Base-by-base conservation (phyloP, 2,329 filamentous ascomycete species). In the Cercospora zeae-maydis region DNA sequence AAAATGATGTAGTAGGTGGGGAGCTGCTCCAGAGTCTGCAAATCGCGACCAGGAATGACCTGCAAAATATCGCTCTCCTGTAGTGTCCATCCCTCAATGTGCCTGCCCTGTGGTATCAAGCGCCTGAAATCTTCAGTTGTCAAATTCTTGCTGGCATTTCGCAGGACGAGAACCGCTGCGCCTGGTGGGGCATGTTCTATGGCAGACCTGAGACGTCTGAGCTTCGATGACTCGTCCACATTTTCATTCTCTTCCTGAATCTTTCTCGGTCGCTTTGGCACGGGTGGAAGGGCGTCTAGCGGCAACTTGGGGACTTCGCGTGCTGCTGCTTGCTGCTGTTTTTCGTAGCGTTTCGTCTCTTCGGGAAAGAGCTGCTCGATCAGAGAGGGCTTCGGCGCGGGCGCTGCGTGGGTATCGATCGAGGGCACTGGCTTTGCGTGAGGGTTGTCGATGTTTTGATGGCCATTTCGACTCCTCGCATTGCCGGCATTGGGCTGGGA, bases 1-100 rank as follows among this genome's bases (percentile, higher is more conserved):
- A 93, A 93, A 59, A 90, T 80, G 60, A 93, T 78, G 75, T 84
- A 87, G 77, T 92, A 93, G 69, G 82, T 82, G 63, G 85, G 86
- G 1, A 84, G 75, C 3, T 86, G 84, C 62, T 85, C 84, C 55
- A 91, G 81, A 9, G 87, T 90, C 61, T 80, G 74, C 3, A 83
- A 81, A 71, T 90, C 81, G 65, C 88, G 86, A 51, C 82, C 84
- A 65, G 89, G 89, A 24, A 90, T 82, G 39, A 89, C 83, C 80
- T 69, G 63, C 36, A 69, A 16, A 33, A 91, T 86, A 30, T 85
- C 85, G 60, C 80, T 81, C 9, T 77, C 72, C 16, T 75, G 70
- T 16, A 83, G 80, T 6, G 63, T 69, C 89, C 90, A 92, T 42
- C 83, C 83, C 65, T 88, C 85, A 34, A 93, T 83, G 68, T 90